Percentiles rank a stretch among this genome's conserved stretches.
phyloP scores from a whole-genome alignment of 2,329 filamentous ascomycete species.

The Aureobasidium vineae region DNA sequence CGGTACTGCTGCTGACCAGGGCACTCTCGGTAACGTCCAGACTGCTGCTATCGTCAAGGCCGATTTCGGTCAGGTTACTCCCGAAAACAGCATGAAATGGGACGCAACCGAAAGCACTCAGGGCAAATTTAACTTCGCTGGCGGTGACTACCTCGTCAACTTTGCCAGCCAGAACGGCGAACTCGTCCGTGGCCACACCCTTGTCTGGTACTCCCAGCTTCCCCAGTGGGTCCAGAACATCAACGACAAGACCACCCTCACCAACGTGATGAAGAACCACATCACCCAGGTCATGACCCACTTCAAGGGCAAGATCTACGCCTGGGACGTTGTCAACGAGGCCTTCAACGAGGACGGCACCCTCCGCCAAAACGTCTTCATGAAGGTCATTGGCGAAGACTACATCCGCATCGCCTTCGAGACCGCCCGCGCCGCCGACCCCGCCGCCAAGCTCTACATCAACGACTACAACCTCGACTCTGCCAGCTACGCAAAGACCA shows the following conservation, averaged over 20 bases:
- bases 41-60: conserved; percentile 58
- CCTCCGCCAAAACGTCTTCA: conserved; percentile 64
- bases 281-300: conserved; percentile 57
- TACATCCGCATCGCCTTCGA: conserved; percentile 69
- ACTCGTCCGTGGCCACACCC: conserved; percentile 63
- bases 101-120: conserved; percentile 53
- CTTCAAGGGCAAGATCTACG: conserved; percentile 63
- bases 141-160: conserved; percentile 60
- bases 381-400: conserved; percentile 64
- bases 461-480: conserved; percentile 67
- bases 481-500: conserved; percentile 58
- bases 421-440: conserved; percentile 65
- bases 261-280: conserved; percentile 58
- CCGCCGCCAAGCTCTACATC: conserved; percentile 68
- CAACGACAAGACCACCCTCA: conserved; percentile 53
- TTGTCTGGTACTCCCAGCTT: conserved; percentile 59
- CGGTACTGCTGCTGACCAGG: conserved; percentile 58
- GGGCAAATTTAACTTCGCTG: conserved; percentile 55
- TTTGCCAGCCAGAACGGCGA: conserved; percentile 58
- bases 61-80: conserved; percentile 64
- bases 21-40: conserved; percentile 50
- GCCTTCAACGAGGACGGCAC: conserved; percentile 55
- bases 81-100: conserved; percentile 72
- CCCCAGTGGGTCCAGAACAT: conserved; percentile 59
- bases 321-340: conserved; percentile 44